Conservation (phyloP, 2,329 filamentous ascomycete genomes). For the Xylariaceae sp. region DNA sequence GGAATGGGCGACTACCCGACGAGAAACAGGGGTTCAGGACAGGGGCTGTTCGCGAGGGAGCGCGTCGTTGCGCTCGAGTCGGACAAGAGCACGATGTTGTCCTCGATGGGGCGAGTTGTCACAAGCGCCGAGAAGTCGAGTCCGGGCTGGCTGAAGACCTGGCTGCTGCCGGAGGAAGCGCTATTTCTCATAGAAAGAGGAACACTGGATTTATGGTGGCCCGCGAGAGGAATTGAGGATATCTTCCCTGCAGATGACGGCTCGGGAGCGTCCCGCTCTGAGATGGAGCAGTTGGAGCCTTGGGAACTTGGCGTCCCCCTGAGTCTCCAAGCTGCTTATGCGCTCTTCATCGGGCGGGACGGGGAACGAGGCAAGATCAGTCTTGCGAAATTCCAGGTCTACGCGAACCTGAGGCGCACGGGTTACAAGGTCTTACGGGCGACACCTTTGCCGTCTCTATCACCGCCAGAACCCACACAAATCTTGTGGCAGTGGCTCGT, state of each 20-base stretch:
- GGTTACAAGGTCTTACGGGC: slow-evolving; percentile 80
- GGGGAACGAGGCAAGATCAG: slow-evolving; percentile 54
- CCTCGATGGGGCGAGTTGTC: slow-evolving; percentile 66
- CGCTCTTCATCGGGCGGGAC: slow-evolving; percentile 71
- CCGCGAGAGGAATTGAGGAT: slow-evolving; percentile 46
- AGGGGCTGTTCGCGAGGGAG: slow-evolving; percentile 37
- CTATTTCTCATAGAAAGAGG: slow-evolving; percentile 86
- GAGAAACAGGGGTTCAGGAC: slow-evolving; percentile 23
- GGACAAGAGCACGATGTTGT: slow-evolving; percentile 68
- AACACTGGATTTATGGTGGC: slow-evolving; percentile 83
- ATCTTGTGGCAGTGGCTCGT: slow-evolving; percentile 50
- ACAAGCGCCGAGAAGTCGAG: slow-evolving; percentile 49
- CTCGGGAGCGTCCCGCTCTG: slow-evolving; percentile 24
- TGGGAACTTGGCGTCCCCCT: slow-evolving; percentile 69
- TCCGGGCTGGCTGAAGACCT: slow-evolving; percentile 58
- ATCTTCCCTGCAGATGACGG: slow-evolving; percentile 29
- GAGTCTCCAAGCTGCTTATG: slow-evolving; percentile 86
- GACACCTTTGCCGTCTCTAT: slow-evolving; percentile 31
- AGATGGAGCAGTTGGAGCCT: slow-evolving; percentile 32
- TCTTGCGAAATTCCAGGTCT: slow-evolving; percentile 83
- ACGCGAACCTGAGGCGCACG: slow-evolving; percentile 71
- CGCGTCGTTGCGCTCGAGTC: slow-evolving; percentile 60
- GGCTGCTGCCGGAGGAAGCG: slow-evolving; percentile 88
- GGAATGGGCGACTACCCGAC: slow-evolving; percentile 11
- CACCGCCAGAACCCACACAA: slow-evolving; percentile 17